phyloP scores from a whole-genome alignment of 768 basidiomycete species.

The Pulveroboletus ravenelii region DNA sequence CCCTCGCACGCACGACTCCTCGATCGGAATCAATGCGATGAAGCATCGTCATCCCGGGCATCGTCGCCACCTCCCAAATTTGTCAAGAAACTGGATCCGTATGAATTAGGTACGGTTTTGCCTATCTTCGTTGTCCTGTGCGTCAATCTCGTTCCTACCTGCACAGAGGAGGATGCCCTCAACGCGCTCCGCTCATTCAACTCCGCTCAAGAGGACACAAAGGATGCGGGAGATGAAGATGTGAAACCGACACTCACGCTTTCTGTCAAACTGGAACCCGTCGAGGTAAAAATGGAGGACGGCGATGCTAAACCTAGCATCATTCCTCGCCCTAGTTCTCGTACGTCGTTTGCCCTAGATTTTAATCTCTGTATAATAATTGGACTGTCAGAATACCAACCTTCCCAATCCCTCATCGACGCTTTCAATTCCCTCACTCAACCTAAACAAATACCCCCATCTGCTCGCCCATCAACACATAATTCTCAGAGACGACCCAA shows the following conservation, averaged over 20 bases:
- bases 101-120: constrained; percentile 19
- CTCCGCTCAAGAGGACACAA: constrained; percentile 1
- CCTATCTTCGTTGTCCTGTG: background rate
- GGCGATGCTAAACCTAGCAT: background rate
- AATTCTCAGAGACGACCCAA: background rate
- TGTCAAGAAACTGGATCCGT: constrained; percentile 28
- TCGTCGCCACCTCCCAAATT: constrained; percentile 11
- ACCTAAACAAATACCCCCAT: background rate
- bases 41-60: background rate
- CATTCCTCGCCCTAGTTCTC: background rate
- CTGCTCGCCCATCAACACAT: background rate
- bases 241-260: background rate
- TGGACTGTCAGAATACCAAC: constrained; percentile 7
- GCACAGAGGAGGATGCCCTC: constrained; percentile 24
- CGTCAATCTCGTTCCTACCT: background rate
- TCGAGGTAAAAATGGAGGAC: constrained; percentile 6
- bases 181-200: constrained; percentile 7
- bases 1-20: constrained; percentile 14
- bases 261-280: constrained; percentile 6
- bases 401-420: constrained; percentile 12
- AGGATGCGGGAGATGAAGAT: background rate
- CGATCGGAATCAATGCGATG: background rate
- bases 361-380: too few species aligned
- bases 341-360: background rate
- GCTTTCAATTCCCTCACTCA: constrained; percentile 4